Evolutionary conservation across 495 filamentous ascomycete species (phyloP), one percentile per base, ranked within the genome.

Genomic region (Aspergillus mulundensis): DNA sequence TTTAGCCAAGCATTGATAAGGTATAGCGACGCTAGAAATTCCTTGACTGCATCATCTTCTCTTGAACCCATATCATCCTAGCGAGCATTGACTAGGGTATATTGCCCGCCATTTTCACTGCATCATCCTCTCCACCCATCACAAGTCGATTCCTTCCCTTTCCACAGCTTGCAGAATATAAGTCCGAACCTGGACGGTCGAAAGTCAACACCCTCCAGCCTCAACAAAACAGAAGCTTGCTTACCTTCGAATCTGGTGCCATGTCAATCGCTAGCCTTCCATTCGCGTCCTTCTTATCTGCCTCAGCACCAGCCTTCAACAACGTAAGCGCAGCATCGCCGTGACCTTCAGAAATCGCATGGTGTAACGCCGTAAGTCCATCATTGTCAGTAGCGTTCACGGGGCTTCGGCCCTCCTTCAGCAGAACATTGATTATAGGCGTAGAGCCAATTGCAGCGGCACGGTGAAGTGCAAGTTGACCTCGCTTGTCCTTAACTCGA

Each of bases 301-400:
- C 81, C 67, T 92, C 91, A 0, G 92, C 92, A 0, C 94, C 93
- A 0, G 86, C 86, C 65, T 88, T 95, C 24, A 98, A 70, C 47
- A 98, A 67, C 14, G 86, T 75, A 20, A 96, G 73, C 0, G 93
- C 94, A 1, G 91, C 84, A 70, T 96, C 90, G 0, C 92, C 94
- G 68, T 96, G 92, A 0, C 94, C 94, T 69, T 98, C 94, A 0
- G 90, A 88, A 56, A 97, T 81, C 2, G 88, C 94, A 74, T 99
- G 95, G 70, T 99, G 94, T 65, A 99, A 72, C 14, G 92, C 84
- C 32, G 95, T 97, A 54, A 88, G 78, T 1, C 93, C 92, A 52
- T 88, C 83, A 10, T 75, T 74, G 74, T 99, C 94, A n/a, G 85
- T 87, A 15, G 91, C 86, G 66, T 96, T 92, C 7, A 97, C 64